phyloP scores from a whole-genome alignment of 768 basidiomycete genomes.

The Ramaria rubella region DNA sequence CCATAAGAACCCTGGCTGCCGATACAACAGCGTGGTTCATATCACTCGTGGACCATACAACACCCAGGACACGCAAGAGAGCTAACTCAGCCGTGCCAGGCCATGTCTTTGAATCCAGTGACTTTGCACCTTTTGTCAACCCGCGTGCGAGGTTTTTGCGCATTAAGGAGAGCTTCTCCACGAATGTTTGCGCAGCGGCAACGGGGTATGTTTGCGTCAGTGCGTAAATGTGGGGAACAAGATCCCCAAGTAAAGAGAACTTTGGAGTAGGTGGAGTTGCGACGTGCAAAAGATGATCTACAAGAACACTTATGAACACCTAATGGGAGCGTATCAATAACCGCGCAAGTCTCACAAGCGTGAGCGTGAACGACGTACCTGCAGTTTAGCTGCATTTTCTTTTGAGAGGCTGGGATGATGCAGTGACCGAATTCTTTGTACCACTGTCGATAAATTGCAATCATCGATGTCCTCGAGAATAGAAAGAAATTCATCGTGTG shows the following conservation, averaged over 20 bases:
- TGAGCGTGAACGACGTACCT: conserved; percentile 46
- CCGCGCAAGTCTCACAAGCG: neutral
- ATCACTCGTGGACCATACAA: conserved; percentile 91
- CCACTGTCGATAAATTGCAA: conserved; percentile 66
- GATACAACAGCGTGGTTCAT: conserved; percentile 85
- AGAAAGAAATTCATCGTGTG: conserved; percentile 85
- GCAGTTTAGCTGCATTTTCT: conserved; percentile 88
- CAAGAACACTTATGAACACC: conserved; percentile 67
- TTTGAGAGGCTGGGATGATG: conserved; percentile 89
- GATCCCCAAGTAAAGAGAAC: conserved; percentile 50
- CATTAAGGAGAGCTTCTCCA: conserved; percentile 81
- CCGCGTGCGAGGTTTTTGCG: conserved; percentile 89
- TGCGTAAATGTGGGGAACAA: conserved; percentile 73
- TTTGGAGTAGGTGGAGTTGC: conserved; percentile 57
- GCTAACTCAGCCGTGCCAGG: conserved; percentile 78
- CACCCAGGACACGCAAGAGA: conserved; percentile 72
- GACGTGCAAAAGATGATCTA: conserved; percentile 83
- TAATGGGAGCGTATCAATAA: conserved; percentile 25
- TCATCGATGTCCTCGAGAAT: conserved; percentile 68
- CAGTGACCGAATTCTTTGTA: conserved; percentile 84
- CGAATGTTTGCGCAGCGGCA: conserved; percentile 69
- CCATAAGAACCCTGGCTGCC: conserved; percentile 81
- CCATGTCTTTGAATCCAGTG: conserved; percentile 71
- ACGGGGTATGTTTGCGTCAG: conserved; percentile 79
- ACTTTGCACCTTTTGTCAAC: conserved; percentile 59